Conservation (phyloP, 495 filamentous ascomycete genomes). For the Trichoderma asperelloides region DNA sequence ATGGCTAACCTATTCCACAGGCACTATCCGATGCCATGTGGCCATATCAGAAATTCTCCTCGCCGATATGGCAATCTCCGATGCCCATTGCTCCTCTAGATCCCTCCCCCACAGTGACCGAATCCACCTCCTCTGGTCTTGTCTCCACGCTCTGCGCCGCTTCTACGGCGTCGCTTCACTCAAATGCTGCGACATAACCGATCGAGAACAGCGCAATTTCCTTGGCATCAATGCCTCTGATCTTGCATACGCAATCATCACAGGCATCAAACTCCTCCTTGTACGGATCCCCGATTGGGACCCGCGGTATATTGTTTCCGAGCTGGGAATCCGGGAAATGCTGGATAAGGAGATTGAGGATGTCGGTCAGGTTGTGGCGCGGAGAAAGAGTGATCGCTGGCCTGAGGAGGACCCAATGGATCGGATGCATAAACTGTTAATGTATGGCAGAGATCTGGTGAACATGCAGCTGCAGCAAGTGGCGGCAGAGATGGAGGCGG, state of each 20-base stretch:
- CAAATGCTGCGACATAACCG: background rate
- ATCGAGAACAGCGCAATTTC: slow-evolving; percentile 12
- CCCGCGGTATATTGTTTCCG: background rate
- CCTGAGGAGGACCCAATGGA: background rate
- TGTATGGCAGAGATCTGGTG: background rate
- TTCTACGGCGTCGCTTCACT: slow-evolving; percentile 15
- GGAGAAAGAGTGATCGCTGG: background rate
- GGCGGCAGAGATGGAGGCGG: background rate
- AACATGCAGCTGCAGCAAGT: background rate
- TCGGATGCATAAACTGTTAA: background rate
- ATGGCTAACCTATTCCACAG: slow-evolving; percentile 5
- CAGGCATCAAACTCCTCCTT: slow-evolving; percentile 5
- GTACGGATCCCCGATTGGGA: slow-evolving; percentile 10
- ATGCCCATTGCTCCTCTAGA: background rate
- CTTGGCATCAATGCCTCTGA: slow-evolving; percentile 4
- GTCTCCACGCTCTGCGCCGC: slow-evolving; percentile 13
- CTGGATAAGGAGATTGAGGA: background rate
- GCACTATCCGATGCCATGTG: slow-evolving; percentile 19
- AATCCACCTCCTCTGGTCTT: slow-evolving; percentile 16
- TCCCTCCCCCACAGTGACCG: slow-evolving; percentile 11
- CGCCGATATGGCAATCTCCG: slow-evolving; percentile 19
- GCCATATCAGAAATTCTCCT: slow-evolving; percentile 22
- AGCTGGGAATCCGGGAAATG: slow-evolving; percentile 10
- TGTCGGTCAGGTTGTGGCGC: background rate
- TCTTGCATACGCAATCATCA: slow-evolving; percentile 6